Conservation (phyloP, 345 rosid species). For the Hevea brasiliensis region DNA sequence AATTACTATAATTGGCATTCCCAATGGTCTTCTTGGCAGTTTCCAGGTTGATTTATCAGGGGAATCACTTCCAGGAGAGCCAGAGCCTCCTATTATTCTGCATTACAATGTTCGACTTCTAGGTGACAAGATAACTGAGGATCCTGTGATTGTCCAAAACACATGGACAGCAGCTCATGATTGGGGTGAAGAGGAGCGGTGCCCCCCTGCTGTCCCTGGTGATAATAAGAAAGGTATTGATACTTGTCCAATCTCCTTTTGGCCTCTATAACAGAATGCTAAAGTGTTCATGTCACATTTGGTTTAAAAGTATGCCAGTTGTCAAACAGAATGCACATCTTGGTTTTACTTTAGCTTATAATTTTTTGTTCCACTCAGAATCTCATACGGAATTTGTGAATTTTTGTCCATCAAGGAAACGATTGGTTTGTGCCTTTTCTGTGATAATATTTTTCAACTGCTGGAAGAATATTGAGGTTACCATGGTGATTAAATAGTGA, state of each 20-base stretch:
- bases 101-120: slow-evolving; percentile 95
- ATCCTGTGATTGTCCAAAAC: slow-evolving; percentile 95
- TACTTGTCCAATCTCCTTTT: not conserved
- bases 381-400: too few relatives aligned
- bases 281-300: not conserved
- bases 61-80: slow-evolving; percentile 95
- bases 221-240: slow-evolving; percentile 65
- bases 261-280: not conserved
- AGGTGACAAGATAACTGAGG: slow-evolving; percentile 92
- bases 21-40: slow-evolving; percentile 81
- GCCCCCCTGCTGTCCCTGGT: slow-evolving; percentile 72
- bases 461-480: too few relatives aligned
- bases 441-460: too few relatives aligned
- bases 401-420: too few relatives aligned
- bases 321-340: not conserved
- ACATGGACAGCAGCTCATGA: slow-evolving; percentile 89
- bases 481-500: too few relatives aligned
- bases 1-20: slow-evolving; percentile 80
- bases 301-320: not conserved
- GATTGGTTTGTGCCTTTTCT: too few relatives aligned
- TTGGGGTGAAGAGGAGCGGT: slow-evolving; percentile 96
- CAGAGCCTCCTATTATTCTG: slow-evolving; percentile 82
- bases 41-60: slow-evolving; percentile 85
- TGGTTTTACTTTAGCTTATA: not conserved
- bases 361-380: not conserved